phyloP scores from a whole-genome alignment of 1,284 basidiomycete genomes.

The Apiotrichum mycotoxinovorans region DNA sequence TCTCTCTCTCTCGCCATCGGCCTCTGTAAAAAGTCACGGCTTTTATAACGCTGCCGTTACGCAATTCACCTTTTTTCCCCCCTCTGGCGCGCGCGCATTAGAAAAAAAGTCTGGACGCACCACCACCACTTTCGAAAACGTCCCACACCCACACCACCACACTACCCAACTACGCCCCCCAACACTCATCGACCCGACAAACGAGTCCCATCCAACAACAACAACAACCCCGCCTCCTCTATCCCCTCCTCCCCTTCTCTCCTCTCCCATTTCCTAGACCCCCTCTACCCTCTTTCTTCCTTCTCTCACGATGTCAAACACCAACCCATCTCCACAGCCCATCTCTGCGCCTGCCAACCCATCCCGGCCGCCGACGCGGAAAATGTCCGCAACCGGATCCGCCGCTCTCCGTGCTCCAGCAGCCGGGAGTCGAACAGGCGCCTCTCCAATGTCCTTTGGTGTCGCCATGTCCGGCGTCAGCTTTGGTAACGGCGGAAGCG shows the following conservation, averaged over 20 bases:
- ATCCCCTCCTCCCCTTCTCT: not conserved
- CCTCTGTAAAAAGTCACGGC: too few species aligned
- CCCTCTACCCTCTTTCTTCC: too few species aligned
- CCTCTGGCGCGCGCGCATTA: too few species aligned
- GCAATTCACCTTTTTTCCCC: too few species aligned
- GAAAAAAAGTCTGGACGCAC: too few species aligned
- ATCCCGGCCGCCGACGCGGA: constrained; percentile 11
- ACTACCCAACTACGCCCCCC: too few species aligned
- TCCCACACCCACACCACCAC: too few species aligned
- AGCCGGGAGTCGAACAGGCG: constrained; percentile 20
- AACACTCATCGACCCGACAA: too few species aligned
- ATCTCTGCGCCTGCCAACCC: constrained; percentile 23
- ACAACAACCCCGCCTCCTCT: not conserved
- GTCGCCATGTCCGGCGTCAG: constrained; percentile 45
- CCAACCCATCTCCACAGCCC: constrained; percentile 11
- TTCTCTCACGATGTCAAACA: not conserved
- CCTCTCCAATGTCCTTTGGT: constrained; percentile 44
- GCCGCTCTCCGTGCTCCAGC: constrained; percentile 10
- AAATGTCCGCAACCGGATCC: constrained; percentile 14
- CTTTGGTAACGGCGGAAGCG: constrained; percentile 41
- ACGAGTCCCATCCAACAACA: not conserved
- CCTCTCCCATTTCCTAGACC: not conserved
- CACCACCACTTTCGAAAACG: too few species aligned
- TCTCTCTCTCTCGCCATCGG: too few species aligned
- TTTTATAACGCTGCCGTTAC: too few species aligned